Evolutionary conservation across 1,284 basidiomycete species (phyloP), one percentile per base, ranked within the genome.

Genomic region (Filobasidium uniguttulatum): DNA sequence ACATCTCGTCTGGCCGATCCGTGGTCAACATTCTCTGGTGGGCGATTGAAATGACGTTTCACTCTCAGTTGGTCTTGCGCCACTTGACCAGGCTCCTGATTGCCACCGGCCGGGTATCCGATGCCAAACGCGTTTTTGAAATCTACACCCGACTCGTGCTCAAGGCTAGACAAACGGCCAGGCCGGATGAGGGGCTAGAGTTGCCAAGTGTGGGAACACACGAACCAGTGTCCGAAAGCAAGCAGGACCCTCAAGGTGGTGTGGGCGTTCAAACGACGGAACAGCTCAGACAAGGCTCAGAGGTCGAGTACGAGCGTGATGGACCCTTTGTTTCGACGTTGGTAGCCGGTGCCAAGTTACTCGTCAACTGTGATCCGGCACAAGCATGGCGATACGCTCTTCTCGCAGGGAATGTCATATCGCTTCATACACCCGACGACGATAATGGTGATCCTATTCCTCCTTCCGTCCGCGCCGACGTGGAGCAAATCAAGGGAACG

Each of bases 11-110:
- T 52, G 54, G 25, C 50, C 56, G 31, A 25, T 50, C 29, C 14
- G 10, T 30, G 5, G 56, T 60, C 15, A 58, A 88, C 79, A 74
- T 86, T 14, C 73, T 94, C 1, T 90, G 87, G 83, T 89, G 87
- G 85, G 82, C 86, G 1, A 89, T 85, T 8, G 80, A 81, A 17
- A 75, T 88, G 20, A 94, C 89, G 0, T 93, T 94, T 73, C 89
- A 93, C 62, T 90, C 85, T 1, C 82, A 82, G 57, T 77, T 80
- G 7, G 72, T 93, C 14, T 76, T 86, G 50, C 80, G 88, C 0
- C 85, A 91, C 65, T 81, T 93, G 72, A 77, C 79, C 14, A 79
- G 81, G 1, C 67, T 90, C 0, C 71, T 85, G 7, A 76, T 79
- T 46, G 73, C 80, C 5, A 73, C 77, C 0, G 47, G 48, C 3